Conservation (phyloP, 306 rosid genomes). For the Vachellia pachyceras region DNA sequence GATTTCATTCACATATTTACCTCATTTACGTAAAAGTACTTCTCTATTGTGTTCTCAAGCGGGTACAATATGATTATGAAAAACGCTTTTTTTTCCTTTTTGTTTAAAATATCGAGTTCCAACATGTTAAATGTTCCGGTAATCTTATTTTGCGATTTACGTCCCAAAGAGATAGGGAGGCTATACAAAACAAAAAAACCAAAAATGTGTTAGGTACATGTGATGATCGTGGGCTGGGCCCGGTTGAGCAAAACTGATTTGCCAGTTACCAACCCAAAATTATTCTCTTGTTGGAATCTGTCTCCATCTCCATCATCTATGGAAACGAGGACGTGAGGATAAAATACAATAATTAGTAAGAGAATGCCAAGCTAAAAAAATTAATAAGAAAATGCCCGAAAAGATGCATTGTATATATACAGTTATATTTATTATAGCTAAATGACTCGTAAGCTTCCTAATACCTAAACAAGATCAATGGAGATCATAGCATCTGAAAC, state of each 20-base stretch:
- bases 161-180: background rate
- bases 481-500: background rate
- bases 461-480: background rate
- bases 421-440: background rate
- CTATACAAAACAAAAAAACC: background rate
- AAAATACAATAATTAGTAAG: no score
- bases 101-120: background rate
- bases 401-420: background rate
- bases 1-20: no score
- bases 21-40: no score
- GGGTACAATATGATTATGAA: background rate
- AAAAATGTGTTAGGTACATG: background rate
- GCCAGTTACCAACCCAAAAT: background rate
- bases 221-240: background rate
- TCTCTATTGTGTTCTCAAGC: no score
- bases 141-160: background rate
- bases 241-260: background rate
- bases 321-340: background rate
- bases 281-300: background rate
- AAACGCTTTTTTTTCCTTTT: background rate
- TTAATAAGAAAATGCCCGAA: background rate
- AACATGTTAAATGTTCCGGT: background rate
- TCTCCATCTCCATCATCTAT: background rate
- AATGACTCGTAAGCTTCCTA: background rate
- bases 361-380: no score